These are phyloP conservation scores for Infundibulicybe gibba DNA, from an alignment of 768 basidiomycete genomes.

Conservation along the genomic window DNA sequence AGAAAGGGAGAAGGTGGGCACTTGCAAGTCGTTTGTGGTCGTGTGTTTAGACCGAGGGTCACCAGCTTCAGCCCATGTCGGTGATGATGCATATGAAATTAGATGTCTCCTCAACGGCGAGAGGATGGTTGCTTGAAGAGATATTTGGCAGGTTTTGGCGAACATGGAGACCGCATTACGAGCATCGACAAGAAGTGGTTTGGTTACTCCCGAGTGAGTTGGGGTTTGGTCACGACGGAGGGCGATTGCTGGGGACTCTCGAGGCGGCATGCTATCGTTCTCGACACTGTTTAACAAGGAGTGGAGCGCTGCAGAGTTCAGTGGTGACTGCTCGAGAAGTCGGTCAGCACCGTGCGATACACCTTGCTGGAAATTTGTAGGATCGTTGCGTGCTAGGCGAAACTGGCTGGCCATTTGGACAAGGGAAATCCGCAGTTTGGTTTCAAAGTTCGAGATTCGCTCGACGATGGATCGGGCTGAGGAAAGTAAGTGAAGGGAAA, in stretches of 20 bases:
- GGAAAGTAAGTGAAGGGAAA: slow-evolving; percentile 78
- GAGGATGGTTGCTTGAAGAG: slow-evolving; percentile 80
- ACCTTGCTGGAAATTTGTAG: slow-evolving; percentile 50
- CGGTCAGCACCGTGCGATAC: slow-evolving; percentile 66
- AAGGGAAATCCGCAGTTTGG: slow-evolving; percentile 57
- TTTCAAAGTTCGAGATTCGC: slow-evolving; percentile 66
- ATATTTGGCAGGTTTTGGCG: slow-evolving; percentile 69
- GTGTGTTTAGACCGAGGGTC: slow-evolving; percentile 45
- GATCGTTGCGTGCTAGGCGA: slow-evolving; percentile 50
- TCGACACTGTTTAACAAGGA: slow-evolving; percentile 53
- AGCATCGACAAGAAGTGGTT: slow-evolving; percentile 50
- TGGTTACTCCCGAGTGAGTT: slow-evolving; percentile 25
- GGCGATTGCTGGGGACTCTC: no score
- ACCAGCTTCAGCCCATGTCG: slow-evolving; percentile 60
- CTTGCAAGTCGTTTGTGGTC: slow-evolving; percentile 51
- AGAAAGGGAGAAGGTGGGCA: slow-evolving; percentile 92
- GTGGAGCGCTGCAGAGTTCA: slow-evolving; percentile 80
- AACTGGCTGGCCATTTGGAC: slow-evolving; percentile 58
- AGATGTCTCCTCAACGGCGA: slow-evolving; percentile 79
- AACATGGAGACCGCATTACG: slow-evolving; percentile 57
- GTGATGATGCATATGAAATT: slow-evolving; percentile 58
- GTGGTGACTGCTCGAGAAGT: slow-evolving; percentile 75
- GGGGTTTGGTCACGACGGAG: slow-evolving; percentile 16
- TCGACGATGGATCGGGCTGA: slow-evolving; percentile 72
- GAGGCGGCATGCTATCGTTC: slow-evolving; percentile 23